A percentile compares a stretch with the other conserved stretches of the same genome.
Conservation (phyloP, 2,329 filamentous ascomycete species). For the Hymenoscyphus fraxineus region DNA sequence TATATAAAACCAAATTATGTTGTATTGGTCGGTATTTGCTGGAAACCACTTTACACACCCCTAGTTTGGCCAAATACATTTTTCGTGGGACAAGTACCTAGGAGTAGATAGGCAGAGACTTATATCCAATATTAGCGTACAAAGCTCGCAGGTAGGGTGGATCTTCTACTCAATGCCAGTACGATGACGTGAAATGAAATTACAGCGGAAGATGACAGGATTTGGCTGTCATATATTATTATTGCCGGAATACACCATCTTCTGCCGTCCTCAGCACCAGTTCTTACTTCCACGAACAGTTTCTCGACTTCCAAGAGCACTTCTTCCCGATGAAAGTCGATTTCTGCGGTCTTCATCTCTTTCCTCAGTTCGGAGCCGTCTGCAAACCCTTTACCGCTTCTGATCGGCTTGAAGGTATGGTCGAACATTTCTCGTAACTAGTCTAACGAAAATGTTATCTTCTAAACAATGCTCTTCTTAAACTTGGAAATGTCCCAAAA, state of each 20-base stretch:
- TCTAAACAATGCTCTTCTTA: not conserved
- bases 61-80: too few species aligned
- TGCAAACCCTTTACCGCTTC: not conserved
- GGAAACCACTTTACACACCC: too few species aligned
- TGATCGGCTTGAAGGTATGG: not conserved
- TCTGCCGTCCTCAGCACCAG: not conserved
- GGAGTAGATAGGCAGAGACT: too few species aligned
- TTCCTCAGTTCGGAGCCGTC: not conserved
- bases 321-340: not conserved
- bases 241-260: conserved; percentile 42
- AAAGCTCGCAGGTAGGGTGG: not conserved
- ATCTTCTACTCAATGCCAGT: conserved; percentile 71
- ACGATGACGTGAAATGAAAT: conserved; percentile 63
- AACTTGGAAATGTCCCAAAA: not conserved
- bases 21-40: too few species aligned
- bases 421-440: not conserved
- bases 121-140: not conserved
- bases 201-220: conserved; percentile 94
- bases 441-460: not conserved
- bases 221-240: conserved; percentile 83
- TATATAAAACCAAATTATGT: too few species aligned
- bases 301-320: not conserved
- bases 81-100: too few species aligned
- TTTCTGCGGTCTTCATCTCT: not conserved
- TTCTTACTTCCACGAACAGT: not conserved